A percentile compares a stretch with the other conserved stretches of the same genome.
These are phyloP conservation scores for Sextonia rubra DNA, from an alignment of 164 flowering plant genomes.

Conservation along the genomic window DNA sequence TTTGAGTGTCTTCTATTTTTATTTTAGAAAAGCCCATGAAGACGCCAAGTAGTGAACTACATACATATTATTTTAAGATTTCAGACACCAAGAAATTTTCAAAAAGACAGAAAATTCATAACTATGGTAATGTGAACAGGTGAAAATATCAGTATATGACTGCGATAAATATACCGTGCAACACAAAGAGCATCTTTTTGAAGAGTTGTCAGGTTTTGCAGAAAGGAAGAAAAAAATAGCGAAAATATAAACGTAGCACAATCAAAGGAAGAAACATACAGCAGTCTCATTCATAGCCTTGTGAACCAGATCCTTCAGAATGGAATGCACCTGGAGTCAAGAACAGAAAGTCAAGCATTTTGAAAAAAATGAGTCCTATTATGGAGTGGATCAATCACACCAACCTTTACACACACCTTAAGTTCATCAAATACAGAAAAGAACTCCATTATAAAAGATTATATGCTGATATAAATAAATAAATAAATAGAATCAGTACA, in stretches of 20 bases:
- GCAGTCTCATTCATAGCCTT: conserved; percentile 66
- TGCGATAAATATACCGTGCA: background rate
- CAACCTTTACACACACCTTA: background rate
- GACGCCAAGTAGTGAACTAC: no score
- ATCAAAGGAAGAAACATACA: conserved; percentile 31
- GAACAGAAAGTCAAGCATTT: background rate
- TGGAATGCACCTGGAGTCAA: conserved; percentile 57
- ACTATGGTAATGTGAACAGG: background rate
- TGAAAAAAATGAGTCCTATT: background rate
- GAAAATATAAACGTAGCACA: background rate
- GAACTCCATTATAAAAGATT: background rate
- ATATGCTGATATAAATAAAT: no score
- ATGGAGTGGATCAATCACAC: background rate
- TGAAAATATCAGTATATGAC: background rate
- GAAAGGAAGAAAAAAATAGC: no score
- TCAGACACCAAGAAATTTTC: background rate
- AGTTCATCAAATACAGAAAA: background rate
- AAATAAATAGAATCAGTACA: no score
- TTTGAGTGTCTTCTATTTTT: background rate
- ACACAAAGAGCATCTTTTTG: background rate
- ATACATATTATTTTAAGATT: no score
- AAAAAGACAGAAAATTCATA: no score
- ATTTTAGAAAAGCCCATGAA: no score
- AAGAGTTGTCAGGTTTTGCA: background rate
- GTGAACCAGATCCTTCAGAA: conserved; percentile 76